Evolutionary conservation across 106 monocot genomes (phyloP).

Genomic region (Dendrobium officinale): DNA sequence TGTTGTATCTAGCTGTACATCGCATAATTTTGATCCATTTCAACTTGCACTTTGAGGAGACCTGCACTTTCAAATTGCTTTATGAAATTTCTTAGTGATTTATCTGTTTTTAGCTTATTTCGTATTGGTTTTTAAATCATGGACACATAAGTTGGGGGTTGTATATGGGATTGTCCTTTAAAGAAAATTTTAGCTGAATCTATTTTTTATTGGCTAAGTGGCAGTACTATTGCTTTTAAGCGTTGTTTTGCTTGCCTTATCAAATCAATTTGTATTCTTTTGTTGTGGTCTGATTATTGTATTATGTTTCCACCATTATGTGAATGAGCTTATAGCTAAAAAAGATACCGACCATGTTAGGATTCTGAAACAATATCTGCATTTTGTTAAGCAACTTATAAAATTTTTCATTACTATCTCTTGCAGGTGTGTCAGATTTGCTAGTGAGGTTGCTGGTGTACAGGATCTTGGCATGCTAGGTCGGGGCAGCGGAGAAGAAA

Average conservation of each 20-base stretch:
- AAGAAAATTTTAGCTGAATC: neutral
- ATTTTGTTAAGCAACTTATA: neutral
- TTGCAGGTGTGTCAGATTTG: slow-evolving; percentile 83
- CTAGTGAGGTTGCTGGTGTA: slow-evolving; percentile 93
- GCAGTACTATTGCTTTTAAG: neutral
- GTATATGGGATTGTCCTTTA: neutral
- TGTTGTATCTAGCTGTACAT: neutral
- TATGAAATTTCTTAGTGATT: neutral
- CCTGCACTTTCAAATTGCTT: neutral
- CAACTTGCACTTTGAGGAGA: neutral
- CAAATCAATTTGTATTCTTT: neutral
- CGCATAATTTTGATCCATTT: neutral
- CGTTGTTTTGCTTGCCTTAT: neutral
- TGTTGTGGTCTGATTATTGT: neutral
- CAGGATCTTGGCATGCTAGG: slow-evolving; percentile 98
- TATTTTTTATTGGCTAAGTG: neutral
- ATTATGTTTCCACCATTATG: neutral
- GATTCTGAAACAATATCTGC: neutral
- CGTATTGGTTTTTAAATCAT: neutral
- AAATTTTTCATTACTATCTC: neutral
- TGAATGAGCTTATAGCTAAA: neutral
- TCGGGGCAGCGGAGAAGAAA: slow-evolving; percentile 99
- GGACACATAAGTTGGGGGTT: neutral
- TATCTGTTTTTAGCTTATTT: neutral
- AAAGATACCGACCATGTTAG: neutral